Conservation (phyloP, 257 asterid genomes). For the Handroanthus guayacan region DNA sequence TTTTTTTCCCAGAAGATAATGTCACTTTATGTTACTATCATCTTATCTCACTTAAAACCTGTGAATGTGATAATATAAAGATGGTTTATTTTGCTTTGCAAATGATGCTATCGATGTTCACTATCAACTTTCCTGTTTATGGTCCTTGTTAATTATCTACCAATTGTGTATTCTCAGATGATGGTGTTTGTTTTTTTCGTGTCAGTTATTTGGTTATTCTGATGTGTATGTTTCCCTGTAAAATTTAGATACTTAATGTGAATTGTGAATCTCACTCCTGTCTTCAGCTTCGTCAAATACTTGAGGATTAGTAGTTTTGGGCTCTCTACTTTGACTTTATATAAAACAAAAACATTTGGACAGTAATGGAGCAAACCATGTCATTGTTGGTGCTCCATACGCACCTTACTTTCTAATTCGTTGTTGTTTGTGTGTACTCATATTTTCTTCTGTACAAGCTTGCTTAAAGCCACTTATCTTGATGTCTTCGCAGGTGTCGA, state of each 20-base stretch:
- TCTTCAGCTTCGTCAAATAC: conserved; percentile 10
- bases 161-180: conserved; percentile 4
- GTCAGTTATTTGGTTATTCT: not conserved
- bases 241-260: not conserved
- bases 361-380: not conserved
- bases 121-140: not conserved
- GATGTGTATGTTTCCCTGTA: conserved; percentile 3
- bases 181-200: not conserved
- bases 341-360: conserved; percentile 5
- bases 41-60: not conserved
- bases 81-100: not conserved
- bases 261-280: conserved; percentile 20
- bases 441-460: not conserved
- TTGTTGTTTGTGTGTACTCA: conserved; percentile 16
- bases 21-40: not conserved
- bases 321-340: not conserved
- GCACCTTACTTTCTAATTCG: not conserved
- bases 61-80: not conserved
- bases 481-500: conserved; percentile 79
- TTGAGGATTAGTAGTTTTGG: conserved; percentile 1
- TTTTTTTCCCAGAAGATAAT: not conserved
- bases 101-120: not conserved
- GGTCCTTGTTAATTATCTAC: not conserved
- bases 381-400: conserved; percentile 11
- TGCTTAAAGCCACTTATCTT: conserved; percentile 20